Base-by-base conservation (phyloP, 2,329 filamentous ascomycete genomes). In the Calonectria multiphialidica region DNA sequence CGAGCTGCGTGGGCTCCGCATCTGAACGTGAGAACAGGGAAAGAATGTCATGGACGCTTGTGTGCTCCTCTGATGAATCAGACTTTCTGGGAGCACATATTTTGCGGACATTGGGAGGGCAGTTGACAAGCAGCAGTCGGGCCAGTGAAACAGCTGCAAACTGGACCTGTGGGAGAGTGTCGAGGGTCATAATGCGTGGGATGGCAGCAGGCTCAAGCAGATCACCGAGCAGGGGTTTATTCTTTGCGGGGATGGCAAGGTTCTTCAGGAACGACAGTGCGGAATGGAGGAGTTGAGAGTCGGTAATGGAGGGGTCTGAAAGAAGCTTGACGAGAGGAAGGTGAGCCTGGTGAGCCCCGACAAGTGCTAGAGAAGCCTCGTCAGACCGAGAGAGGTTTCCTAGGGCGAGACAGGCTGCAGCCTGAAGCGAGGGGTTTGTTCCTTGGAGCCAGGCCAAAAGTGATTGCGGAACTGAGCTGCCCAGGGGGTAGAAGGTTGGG, bases 351-450 rank as follows among this genome's bases (percentile, higher is more conserved):
- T 85, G 79, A 3, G 72, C 80, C 12, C 84, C 80, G 1, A 92
- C 87, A 42, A 93, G 86, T 42, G 86, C 81, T 12, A 82, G 81
- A 70, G 89, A 90, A 3, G 86, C 81, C 49, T 85, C 86, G 75
- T 93, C 91, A 2, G 88, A 90, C 45, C 91, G 89, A 7, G 89
- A 88, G 44, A 93, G 81, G 77, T 93, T 93, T 42, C 91, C 91
- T 2, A 93, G 83, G 18, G 88, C 86, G 4, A 93, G 86, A 73
- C 90, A 93, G 1, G 89, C 90, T 5, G 89, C 89, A 2, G 89
- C 85, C 79, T 89, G 89, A 3, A 92, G 85, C 55, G 85, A 83
- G 0, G 82, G 73, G 72, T 88, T 81, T 66, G 76, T 72, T 72
- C 77, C 79, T 74, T 77, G 80, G 18, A 90, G 80, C 89, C 89